Evolutionary conservation across 2,329 filamentous ascomycete species (phyloP).

Genomic region (Monosporascus sp.): DNA sequence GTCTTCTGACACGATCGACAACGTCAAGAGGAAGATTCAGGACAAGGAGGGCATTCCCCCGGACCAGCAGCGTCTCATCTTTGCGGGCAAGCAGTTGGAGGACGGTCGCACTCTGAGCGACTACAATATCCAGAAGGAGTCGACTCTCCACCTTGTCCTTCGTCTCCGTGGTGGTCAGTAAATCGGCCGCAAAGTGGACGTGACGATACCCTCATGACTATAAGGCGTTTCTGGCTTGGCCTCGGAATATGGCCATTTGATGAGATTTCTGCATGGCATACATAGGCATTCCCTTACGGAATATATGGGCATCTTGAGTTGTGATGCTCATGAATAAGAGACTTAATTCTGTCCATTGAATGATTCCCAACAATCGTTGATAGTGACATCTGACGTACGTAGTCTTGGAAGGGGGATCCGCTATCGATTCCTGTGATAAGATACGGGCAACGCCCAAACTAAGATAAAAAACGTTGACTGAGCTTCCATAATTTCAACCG

Average conservation of each 20-base stretch:
- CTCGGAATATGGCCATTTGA: conserved; percentile 6
- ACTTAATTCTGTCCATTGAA: neutral
- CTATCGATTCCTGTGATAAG: neutral
- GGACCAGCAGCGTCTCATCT: conserved; percentile 66
- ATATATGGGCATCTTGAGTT: conserved; percentile 2
- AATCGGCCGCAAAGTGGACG: conserved; percentile 10
- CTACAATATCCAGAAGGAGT: conserved; percentile 83
- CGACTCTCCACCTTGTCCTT: conserved; percentile 65
- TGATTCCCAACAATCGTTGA: neutral
- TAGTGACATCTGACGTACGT: neutral
- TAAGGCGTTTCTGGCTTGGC: conserved; percentile 22
- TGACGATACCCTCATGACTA: conserved; percentile 19
- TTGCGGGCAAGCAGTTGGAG: conserved; percentile 67
- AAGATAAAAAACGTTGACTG: too few species aligned
- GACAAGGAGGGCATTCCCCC: conserved; percentile 69
- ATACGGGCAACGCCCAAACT: neutral
- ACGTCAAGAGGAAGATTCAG: conserved; percentile 66
- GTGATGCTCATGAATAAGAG: conserved; percentile 7
- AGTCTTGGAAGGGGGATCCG: neutral
- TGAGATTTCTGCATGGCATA: conserved; percentile 5
- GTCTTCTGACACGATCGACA: conserved; percentile 55
- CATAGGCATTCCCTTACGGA: conserved; percentile 11
- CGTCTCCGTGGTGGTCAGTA: conserved; percentile 63
- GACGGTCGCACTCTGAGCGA: conserved; percentile 78
- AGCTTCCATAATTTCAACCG: too few species aligned